Conservation (phyloP, 2,329 filamentous ascomycete genomes). For the Botrytis byssoidea region DNA sequence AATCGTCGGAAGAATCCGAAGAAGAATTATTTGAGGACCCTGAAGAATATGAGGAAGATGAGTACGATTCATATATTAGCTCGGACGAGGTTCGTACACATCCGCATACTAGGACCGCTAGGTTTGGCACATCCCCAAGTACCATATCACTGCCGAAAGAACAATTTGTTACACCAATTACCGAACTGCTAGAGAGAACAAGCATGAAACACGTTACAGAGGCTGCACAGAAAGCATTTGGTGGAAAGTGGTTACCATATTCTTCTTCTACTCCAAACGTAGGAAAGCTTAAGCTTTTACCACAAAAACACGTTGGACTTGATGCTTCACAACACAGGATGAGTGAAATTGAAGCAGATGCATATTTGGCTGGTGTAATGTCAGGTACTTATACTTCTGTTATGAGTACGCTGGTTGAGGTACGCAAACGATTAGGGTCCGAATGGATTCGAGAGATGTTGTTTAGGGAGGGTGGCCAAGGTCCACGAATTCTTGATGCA, state of each 20-base stretch:
- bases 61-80: constrained; percentile 33
- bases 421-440: constrained; percentile 68
- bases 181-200: constrained; percentile 63
- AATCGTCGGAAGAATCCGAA: constrained; percentile 26
- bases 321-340: constrained; percentile 64
- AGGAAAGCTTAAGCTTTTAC: constrained; percentile 50
- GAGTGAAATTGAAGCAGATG: constrained; percentile 73
- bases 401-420: constrained; percentile 67
- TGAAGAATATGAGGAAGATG: constrained; percentile 29
- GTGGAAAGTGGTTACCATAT: constrained; percentile 71
- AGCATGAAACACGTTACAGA: constrained; percentile 73
- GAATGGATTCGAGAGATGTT: constrained; percentile 68
- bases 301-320: constrained; percentile 64
- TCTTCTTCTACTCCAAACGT: constrained; percentile 67
- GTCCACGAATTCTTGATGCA: constrained; percentile 68
- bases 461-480: constrained; percentile 51
- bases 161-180: constrained; percentile 69
- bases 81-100: constrained; percentile 60
- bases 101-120: constrained; percentile 69
- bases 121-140: constrained; percentile 68
- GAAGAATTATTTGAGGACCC: constrained; percentile 35
- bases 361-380: constrained; percentile 66
- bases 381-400: constrained; percentile 69
- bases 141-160: constrained; percentile 73
- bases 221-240: constrained; percentile 71